Base-by-base conservation (phyloP, 2,329 filamentous ascomycete genomes). In the Xylaria digitata region DNA sequence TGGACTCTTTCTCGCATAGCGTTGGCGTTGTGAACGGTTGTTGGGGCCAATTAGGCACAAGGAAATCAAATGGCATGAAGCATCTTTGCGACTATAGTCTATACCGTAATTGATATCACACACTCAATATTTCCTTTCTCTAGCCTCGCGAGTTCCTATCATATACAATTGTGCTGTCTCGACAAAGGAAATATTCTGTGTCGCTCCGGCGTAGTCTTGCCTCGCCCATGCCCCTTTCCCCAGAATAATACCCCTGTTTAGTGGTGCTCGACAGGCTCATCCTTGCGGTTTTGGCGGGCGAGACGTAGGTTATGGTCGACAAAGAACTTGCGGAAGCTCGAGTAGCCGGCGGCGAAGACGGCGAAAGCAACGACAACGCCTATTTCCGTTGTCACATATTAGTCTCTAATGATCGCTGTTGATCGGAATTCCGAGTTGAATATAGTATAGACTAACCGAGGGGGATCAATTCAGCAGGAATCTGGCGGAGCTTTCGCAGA, bases 221-320 rank as follows among this genome's bases (percentile, higher is more conserved):
- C 60, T 69, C 48, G 50, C 54, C 68, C 69, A 69, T 46, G 63
- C 53, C 61, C 64, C 68, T 49, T 56, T 66, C 48, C 65, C 61
- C 68, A 23, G 48, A 54, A 56, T 59, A 37, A 63, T 42, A 15
- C 49, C 17, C 26, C 40, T 46, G 43, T 59, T 76, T 79, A 81
- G 72, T 81, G 78, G 67, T 82, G 76, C 48, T 73, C 78, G 62
- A 80, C 78, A 70, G 68, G 59, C 7, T 74, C 71, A 32, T 66
- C 62, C 65, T 72, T 71, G 62, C 85, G 84, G 79, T 84, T 86
- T 82, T 93, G 90, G 78, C 94, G 90, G 80, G 85, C 85, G 75
- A 98, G 89, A 79, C 96, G 93, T 76, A 99, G 91, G 76, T 92
- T 96, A 88, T 95, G 95, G 86, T 99, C 96, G 75, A 90, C 89